Conservation (phyloP, 2,329 filamentous ascomycete genomes). For the Fusarium udum region DNA sequence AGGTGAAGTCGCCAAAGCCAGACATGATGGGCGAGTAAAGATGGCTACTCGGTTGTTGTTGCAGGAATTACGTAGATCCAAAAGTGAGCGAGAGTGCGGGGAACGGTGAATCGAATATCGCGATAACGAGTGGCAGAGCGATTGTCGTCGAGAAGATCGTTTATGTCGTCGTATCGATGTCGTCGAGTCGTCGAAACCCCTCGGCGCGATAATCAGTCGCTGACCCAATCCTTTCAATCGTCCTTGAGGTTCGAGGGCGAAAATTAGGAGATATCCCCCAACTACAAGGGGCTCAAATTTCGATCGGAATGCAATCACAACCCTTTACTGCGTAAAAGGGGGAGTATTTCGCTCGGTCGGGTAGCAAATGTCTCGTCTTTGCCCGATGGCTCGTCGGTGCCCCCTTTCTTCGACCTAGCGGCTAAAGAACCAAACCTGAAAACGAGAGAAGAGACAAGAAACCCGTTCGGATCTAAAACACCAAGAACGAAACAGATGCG, state of each 20-base stretch:
- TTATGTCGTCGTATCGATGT: slow-evolving; percentile 6
- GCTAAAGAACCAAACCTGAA: slow-evolving; percentile 1
- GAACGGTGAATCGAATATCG: neutral
- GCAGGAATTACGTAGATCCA: neutral
- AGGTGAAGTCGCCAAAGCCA: slow-evolving; percentile 90
- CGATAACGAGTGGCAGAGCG: neutral
- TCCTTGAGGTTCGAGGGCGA: slow-evolving; percentile 16
- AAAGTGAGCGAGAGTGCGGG: neutral
- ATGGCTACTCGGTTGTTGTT: slow-evolving; percentile 1
- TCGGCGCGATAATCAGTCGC: slow-evolving; percentile 1
- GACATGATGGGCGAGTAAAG: slow-evolving; percentile 62
- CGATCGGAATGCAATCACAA: slow-evolving; percentile 31
- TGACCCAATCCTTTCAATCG: slow-evolving; percentile 6
- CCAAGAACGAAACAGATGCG: neutral
- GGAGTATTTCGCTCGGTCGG: slow-evolving; percentile 5
- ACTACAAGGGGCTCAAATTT: neutral
- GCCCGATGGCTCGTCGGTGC: slow-evolving; percentile 14
- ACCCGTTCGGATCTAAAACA: neutral
- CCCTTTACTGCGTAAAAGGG: slow-evolving; percentile 19
- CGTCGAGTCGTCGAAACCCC: slow-evolving; percentile 16
- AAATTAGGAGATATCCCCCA: neutral
- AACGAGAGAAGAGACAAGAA: slow-evolving; percentile 2
- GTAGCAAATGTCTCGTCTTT: slow-evolving; percentile 33
- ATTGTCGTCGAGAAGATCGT: slow-evolving; percentile 2
- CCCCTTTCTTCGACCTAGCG: slow-evolving; percentile 32